Percentiles rank a stretch among this genome's conserved stretches.
Evolutionary conservation across 441 rosid genomes (phyloP).

Genomic region (Pelargonium cotyledonis): DNA sequence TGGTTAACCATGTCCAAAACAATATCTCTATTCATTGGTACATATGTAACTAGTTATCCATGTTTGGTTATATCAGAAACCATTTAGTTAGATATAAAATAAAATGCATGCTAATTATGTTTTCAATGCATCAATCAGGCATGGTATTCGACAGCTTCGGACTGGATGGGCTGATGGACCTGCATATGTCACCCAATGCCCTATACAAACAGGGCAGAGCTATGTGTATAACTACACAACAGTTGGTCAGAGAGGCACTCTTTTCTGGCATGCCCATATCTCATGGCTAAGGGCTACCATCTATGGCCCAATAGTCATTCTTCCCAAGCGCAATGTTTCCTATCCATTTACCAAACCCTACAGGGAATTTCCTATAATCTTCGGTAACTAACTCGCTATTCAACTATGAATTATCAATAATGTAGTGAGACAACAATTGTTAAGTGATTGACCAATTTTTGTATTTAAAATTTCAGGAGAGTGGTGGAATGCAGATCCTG

Average conservation of each 20-base stretch:
- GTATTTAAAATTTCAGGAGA: conserved; percentile 31
- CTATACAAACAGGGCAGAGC: conserved; percentile 42
- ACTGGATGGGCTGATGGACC: conserved; percentile 59
- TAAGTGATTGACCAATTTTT: neutral
- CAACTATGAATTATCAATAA: neutral
- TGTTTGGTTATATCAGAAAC: neutral
- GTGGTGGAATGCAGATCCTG: conserved; percentile 51
- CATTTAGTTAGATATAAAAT: neutral
- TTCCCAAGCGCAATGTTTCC: conserved; percentile 34
- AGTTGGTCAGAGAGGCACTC: conserved; percentile 56
- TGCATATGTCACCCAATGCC: conserved; percentile 60
- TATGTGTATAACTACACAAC: conserved; percentile 46
- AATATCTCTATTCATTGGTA: conserved; percentile 72
- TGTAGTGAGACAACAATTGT: neutral
- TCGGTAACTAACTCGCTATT: conserved; percentile 8
- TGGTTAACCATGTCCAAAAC: conserved; percentile 51
- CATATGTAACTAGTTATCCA: neutral
- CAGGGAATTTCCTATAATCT: conserved; percentile 32
- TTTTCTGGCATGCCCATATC: conserved; percentile 59
- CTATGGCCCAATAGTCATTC: conserved; percentile 40
- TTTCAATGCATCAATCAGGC: conserved; percentile 24
- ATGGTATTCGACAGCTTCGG: conserved; percentile 47
- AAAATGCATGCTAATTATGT: neutral
- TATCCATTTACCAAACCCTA: conserved; percentile 44
- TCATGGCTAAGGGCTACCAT: conserved; percentile 51